A percentile compares a stretch with the other conserved stretches of the same genome.
These are phyloP conservation scores for Papiliotrema laurentii DNA, from an alignment of 1,284 basidiomycete genomes.

Conservation along the genomic window DNA sequence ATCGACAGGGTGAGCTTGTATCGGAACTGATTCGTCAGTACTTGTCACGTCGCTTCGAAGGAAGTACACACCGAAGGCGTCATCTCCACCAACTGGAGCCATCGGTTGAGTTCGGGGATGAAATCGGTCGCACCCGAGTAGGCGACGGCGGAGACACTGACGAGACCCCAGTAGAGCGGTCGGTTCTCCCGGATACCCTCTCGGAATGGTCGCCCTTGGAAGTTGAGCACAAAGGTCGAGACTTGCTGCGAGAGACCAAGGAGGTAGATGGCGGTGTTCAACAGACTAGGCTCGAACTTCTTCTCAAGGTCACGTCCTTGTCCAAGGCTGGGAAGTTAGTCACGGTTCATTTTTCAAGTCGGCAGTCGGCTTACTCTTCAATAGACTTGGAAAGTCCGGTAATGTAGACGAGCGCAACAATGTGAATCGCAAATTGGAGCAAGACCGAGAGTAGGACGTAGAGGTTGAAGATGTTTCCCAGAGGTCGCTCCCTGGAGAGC, in stretches of 20 bases:
- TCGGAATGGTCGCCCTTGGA: conserved; percentile 93
- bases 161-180: conserved; percentile 82
- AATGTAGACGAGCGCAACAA: conserved; percentile 81
- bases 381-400: conserved; percentile 70
- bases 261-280: conserved; percentile 93
- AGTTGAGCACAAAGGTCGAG: conserved; percentile 94
- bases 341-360: conserved; percentile 1
- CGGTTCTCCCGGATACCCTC: conserved; percentile 91
- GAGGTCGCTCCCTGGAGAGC: conserved; percentile 79
- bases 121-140: conserved; percentile 91
- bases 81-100: conserved; percentile 98
- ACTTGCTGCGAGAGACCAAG: conserved; percentile 91
- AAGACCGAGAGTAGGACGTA: conserved; percentile 88
- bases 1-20: conserved; percentile 70
- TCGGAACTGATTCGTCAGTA: conserved; percentile 61
- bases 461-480: conserved; percentile 92
- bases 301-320: conserved; percentile 87
- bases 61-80: conserved; percentile 56
- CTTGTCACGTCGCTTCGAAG: background rate
- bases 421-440: conserved; percentile 86
- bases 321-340: conserved; percentile 47
- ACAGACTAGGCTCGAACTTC: conserved; percentile 84
- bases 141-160: conserved; percentile 80
- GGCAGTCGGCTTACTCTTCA: conserved; percentile 63
- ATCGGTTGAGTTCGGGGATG: conserved; percentile 89